A percentile compares a stretch with the other conserved stretches of the same genome.
phyloP scores from a whole-genome alignment of 192 early-diverging fungal species.

The Coemansia pectinata region DNA sequence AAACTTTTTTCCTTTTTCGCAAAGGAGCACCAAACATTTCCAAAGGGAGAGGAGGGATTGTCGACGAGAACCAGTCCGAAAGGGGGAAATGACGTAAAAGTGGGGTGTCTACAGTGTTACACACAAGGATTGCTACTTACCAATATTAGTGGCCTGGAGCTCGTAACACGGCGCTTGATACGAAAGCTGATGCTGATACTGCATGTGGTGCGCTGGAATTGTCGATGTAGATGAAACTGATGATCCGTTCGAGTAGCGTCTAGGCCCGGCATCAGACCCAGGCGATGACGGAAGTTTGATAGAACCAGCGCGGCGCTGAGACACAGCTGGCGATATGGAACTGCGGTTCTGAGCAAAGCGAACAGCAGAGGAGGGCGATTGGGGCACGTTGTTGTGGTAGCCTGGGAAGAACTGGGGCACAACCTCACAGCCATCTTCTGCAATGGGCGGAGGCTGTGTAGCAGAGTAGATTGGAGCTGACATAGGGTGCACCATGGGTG shows the following conservation, averaged over 20 bases:
- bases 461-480: background rate
- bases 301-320: constrained; percentile 39
- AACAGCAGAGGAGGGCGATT: background rate
- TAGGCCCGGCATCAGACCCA: constrained; percentile 10
- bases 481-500: constrained; percentile 35
- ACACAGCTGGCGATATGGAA: background rate
- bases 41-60: background rate
- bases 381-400: constrained; percentile 12
- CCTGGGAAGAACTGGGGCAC: constrained; percentile 50
- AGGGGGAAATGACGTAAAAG: background rate
- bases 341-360: background rate
- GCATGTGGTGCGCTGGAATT: constrained; percentile 1
- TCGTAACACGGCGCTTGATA: background rate
- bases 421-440: constrained; percentile 38
- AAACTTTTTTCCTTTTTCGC: background rate
- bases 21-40: background rate
- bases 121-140: constrained; percentile 8
- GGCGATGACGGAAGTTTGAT: constrained; percentile 11
- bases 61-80: background rate
- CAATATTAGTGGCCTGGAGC: background rate
- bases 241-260: constrained; percentile 35
- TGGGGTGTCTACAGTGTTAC: background rate
- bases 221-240: constrained; percentile 24
- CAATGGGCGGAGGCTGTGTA: constrained; percentile 7
- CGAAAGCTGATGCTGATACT: background rate